phyloP scores from a whole-genome alignment of 2,329 filamentous ascomycete genomes.

The Plenodomus tracheiphilus region DNA sequence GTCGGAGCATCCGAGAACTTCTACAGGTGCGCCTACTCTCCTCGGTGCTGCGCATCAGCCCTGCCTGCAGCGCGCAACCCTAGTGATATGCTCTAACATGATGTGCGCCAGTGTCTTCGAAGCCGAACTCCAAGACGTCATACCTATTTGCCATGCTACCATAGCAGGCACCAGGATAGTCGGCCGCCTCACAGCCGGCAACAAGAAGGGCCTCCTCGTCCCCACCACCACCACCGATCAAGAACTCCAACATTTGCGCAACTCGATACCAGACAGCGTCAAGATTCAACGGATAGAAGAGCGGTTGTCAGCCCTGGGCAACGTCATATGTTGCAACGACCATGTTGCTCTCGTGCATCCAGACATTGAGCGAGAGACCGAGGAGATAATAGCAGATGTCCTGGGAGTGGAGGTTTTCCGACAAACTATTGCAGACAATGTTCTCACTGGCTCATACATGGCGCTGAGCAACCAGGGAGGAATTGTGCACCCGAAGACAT shows the following conservation, averaged over 20 bases:
- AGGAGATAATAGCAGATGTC: slow-evolving; percentile 97
- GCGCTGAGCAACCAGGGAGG: slow-evolving; percentile 92
- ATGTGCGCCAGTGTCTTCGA: slow-evolving; percentile 76
- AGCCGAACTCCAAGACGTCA: slow-evolving; percentile 93
- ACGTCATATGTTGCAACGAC: slow-evolving; percentile 96
- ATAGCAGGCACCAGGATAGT: slow-evolving; percentile 97
- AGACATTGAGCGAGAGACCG: slow-evolving; percentile 94
- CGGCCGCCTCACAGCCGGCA: slow-evolving; percentile 91
- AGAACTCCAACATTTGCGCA: slow-evolving; percentile 95
- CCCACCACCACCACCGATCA: slow-evolving; percentile 96
- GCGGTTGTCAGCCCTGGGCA: slow-evolving; percentile 90
- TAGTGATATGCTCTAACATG: background rate
- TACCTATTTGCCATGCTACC: slow-evolving; percentile 94
- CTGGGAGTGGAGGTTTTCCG: slow-evolving; percentile 86
- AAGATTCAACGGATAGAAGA: slow-evolving; percentile 98
- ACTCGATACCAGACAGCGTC: slow-evolving; percentile 86
- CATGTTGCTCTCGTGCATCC: slow-evolving; percentile 96
- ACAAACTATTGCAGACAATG: slow-evolving; percentile 96
- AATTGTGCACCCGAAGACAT: slow-evolving; percentile 95
- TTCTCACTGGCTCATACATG: slow-evolving; percentile 97
- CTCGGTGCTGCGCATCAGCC: background rate
- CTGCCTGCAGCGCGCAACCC: background rate
- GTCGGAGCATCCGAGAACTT: slow-evolving; percentile 98
- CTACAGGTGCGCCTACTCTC: slow-evolving; percentile 67
- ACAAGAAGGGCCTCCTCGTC: slow-evolving; percentile 94